Percentiles rank a stretch among this genome's conserved stretches.
Conservation (phyloP, 108 stramenopile species). For the Cyclotella kingstonii region DNA sequence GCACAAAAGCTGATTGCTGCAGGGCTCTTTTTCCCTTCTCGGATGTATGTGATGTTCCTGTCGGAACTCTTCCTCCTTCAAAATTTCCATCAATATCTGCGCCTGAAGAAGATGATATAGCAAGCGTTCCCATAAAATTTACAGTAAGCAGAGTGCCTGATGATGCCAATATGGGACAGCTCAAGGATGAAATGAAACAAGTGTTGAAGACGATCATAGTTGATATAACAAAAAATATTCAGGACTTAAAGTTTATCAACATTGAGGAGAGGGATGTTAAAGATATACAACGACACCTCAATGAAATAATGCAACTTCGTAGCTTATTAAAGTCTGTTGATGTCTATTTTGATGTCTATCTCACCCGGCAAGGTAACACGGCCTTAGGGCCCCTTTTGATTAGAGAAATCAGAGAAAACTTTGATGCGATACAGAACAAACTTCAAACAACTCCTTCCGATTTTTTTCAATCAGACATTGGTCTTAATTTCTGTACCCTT, state of each 20-base stretch:
- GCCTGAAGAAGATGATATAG: slow-evolving; percentile 5
- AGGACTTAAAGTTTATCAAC: slow-evolving; percentile 19
- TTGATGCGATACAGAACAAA: slow-evolving; percentile 8
- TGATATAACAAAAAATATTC: not conserved
- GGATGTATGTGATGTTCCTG: slow-evolving; percentile 3
- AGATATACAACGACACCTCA: not conserved
- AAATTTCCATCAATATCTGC: slow-evolving; percentile 19
- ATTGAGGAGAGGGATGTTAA: slow-evolving; percentile 10
- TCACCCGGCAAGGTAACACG: slow-evolving; percentile 5
- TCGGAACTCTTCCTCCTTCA: slow-evolving; percentile 6
- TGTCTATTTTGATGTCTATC: slow-evolving; percentile 29
- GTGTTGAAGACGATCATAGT: slow-evolving; percentile 9
- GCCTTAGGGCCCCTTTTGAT: slow-evolving; percentile 28
- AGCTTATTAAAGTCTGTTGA: not conserved
- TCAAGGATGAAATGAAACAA: slow-evolving; percentile 16
- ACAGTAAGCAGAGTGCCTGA: slow-evolving; percentile 12
- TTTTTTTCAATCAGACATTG: slow-evolving; percentile 6
- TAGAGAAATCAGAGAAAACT: slow-evolving; percentile 24
- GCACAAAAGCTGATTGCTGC: slow-evolving; percentile 11
- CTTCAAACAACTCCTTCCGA: slow-evolving; percentile 7
- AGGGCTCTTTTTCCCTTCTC: slow-evolving; percentile 18
- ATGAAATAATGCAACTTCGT: not conserved
- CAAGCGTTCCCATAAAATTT: slow-evolving; percentile 16
- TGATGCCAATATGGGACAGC: slow-evolving; percentile 13
- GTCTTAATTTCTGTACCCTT: slow-evolving; percentile 23